Percentiles rank a stretch among this genome's conserved stretches.
Evolutionary conservation across 1,284 basidiomycete species (phyloP).

Genomic region (Ustilago esculenta): DNA sequence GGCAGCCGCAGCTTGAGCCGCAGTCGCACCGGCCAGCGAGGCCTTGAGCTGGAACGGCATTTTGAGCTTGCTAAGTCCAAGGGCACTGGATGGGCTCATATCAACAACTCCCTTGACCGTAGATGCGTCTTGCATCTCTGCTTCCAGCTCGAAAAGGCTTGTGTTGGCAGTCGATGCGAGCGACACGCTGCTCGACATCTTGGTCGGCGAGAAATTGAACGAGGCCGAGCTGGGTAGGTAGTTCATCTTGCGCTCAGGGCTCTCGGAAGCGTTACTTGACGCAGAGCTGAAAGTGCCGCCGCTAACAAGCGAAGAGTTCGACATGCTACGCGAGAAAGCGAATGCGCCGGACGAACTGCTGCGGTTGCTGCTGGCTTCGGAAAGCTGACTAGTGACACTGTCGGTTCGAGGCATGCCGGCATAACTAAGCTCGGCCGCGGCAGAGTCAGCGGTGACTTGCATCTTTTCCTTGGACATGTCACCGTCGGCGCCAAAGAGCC

Average conservation of each 20-base stretch:
- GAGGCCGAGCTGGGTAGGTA: slow-evolving; percentile 24
- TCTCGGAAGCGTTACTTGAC: slow-evolving; percentile 44
- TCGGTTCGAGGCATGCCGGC: slow-evolving; percentile 29
- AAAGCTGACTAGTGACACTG: slow-evolving; percentile 43
- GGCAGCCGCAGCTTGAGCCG: not conserved
- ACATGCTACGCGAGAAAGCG: slow-evolving; percentile 49
- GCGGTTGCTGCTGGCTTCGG: slow-evolving; percentile 29
- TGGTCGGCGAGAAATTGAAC: slow-evolving; percentile 34
- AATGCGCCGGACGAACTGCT: slow-evolving; percentile 49
- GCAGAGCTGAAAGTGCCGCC: slow-evolving; percentile 45
- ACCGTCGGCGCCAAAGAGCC: slow-evolving; percentile 15
- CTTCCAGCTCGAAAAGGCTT: slow-evolving; percentile 34
- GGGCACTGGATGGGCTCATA: not conserved
- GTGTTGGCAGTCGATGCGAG: slow-evolving; percentile 42
- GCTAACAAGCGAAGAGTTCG: slow-evolving; percentile 44
- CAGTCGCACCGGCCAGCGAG: not conserved
- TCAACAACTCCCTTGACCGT: not conserved
- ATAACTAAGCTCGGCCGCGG: slow-evolving; percentile 26
- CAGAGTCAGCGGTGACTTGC: slow-evolving; percentile 27
- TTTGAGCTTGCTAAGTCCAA: slow-evolving; percentile 19
- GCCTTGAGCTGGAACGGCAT: slow-evolving; percentile 39
- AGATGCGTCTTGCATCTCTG: slow-evolving; percentile 2
- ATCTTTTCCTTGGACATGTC: slow-evolving; percentile 22
- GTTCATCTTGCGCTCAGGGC: slow-evolving; percentile 33
- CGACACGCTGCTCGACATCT: slow-evolving; percentile 35